Percentiles rank a stretch among this genome's conserved stretches.
Evolutionary conservation across 2,329 filamentous ascomycete species (phyloP).

Genomic region (Cercospora sp.): DNA sequence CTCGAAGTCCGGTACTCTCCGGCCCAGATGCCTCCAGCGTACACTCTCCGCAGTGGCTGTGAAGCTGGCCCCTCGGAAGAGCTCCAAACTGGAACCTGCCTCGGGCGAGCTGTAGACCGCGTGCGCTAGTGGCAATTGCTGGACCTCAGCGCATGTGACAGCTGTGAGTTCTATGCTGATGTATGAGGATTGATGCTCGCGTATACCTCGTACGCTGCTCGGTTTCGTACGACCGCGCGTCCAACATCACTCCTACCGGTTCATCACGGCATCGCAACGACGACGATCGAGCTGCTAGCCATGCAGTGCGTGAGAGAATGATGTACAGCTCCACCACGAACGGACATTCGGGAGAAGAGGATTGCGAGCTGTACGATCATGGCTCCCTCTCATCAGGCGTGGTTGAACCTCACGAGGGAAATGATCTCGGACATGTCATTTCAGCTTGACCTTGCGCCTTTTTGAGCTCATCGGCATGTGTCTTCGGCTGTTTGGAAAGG

Average conservation of each 20-base stretch:
- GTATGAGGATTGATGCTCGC: background rate
- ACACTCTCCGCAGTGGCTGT: constrained; percentile 5
- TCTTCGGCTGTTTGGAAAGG: no score
- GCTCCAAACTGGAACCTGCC: background rate
- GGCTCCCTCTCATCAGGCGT: no score
- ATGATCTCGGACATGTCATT: background rate
- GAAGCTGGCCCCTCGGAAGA: constrained; percentile 1
- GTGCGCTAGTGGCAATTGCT: background rate
- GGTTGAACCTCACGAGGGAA: no score
- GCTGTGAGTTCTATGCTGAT: background rate
- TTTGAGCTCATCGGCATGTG: background rate
- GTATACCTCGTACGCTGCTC: background rate
- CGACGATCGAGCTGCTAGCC: background rate
- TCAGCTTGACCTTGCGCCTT: background rate
- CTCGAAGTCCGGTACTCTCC: constrained; percentile 1
- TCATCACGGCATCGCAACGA: background rate
- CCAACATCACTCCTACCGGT: background rate
- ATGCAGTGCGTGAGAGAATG: background rate
- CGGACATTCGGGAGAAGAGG: background rate
- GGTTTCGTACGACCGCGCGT: background rate
- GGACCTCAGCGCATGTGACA: background rate
- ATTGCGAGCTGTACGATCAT: background rate
- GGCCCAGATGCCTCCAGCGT: background rate
- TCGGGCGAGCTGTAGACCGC: background rate
- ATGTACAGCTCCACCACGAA: background rate